Percentiles rank a stretch among this genome's conserved stretches.
These are phyloP conservation scores for Nemophila menziesii DNA, from an alignment of 257 asterid genomes.

Conservation along the genomic window DNA sequence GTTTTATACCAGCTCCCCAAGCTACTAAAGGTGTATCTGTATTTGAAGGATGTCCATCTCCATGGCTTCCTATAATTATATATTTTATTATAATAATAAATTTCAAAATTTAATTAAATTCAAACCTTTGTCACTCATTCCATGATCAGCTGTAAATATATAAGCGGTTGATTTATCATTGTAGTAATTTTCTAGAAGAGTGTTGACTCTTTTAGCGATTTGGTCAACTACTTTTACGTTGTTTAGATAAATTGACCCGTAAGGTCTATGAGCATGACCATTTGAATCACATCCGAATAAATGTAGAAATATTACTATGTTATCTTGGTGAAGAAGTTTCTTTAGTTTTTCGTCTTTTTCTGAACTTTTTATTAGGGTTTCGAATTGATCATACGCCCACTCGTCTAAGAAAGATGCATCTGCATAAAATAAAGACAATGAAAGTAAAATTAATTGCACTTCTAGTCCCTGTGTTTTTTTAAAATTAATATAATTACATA, in stretches of 20 bases:
- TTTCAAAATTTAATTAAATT: neutral
- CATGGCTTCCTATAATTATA: constrained; percentile 83
- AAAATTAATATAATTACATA: constrained; percentile 27
- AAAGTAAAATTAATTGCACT: too few relatives aligned
- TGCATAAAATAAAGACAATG: too few relatives aligned
- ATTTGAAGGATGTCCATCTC: constrained; percentile 96
- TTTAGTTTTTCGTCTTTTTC: constrained; percentile 55
- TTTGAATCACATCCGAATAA: constrained; percentile 96
- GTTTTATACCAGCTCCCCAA: constrained; percentile 84
- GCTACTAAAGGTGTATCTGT: constrained; percentile 98
- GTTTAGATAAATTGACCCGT: constrained; percentile 82
- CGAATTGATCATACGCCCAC: constrained; percentile 89
- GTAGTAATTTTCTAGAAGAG: constrained; percentile 76
- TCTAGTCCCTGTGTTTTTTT: too few relatives aligned
- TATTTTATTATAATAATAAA: constrained; percentile 3
- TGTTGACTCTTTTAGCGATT: constrained; percentile 90
- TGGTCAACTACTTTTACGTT: constrained; percentile 93
- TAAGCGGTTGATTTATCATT: constrained; percentile 80
- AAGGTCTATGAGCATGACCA: constrained; percentile 99
- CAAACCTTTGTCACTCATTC: constrained; percentile 98
- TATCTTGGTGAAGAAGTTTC: constrained; percentile 76
- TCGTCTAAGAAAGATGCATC: constrained; percentile 98
- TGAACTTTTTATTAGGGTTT: constrained; percentile 73
- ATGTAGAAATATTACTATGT: constrained; percentile 76
- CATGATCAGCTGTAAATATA: constrained; percentile 95